Evolutionary conservation across 495 filamentous ascomycete genomes (phyloP), one percentile per base, ranked within the genome.

Genomic region (Xylaria palmicola): DNA sequence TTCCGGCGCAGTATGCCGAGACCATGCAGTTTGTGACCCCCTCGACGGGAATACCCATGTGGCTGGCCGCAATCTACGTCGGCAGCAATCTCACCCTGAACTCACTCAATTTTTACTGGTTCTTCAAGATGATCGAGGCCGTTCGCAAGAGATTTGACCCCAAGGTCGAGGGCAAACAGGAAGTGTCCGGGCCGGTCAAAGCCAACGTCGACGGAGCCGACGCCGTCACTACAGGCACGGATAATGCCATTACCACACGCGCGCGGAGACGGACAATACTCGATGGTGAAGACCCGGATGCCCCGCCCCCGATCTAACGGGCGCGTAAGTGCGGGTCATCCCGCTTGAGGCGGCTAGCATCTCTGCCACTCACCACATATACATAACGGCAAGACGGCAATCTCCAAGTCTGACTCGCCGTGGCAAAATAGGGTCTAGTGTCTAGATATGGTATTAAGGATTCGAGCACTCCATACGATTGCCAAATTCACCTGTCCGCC

Each of bases 91-190:
- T 93, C 24, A 80, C 88, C 4, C 79, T 98, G 15, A 97, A 97
- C 75, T 79, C 83, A 50, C 77, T 98, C 47, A 98, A 98, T 75
- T 92, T 92, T 72, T 93, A 87, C 77, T 98, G 94, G 94, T 98
- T 96, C 74, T 86, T 86, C 60, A 94, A 93, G 82, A 98, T 98
- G 94, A 90, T 98, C 60, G 84, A 90, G 63, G 91, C 94, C 24
- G 87, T 98, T 15, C 77, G 88, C 62, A 95, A 94, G 80, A 82
- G 94, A 22, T 98, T 98, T 73, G 83, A 88, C n/a, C 81, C 85
- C n/a, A 56, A 24, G 53, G 58, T 15, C 26, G 59, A 62, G 36
- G 17, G 8, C 12, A 48, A 55, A 22, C 10, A 48, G 27, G 30
- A 47, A 7, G 29, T 64, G 15, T 66, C 72, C 53, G 58, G 73